phyloP scores from a whole-genome alignment of 805 yeast species.

The Cyberlindnera mrakii region DNA sequence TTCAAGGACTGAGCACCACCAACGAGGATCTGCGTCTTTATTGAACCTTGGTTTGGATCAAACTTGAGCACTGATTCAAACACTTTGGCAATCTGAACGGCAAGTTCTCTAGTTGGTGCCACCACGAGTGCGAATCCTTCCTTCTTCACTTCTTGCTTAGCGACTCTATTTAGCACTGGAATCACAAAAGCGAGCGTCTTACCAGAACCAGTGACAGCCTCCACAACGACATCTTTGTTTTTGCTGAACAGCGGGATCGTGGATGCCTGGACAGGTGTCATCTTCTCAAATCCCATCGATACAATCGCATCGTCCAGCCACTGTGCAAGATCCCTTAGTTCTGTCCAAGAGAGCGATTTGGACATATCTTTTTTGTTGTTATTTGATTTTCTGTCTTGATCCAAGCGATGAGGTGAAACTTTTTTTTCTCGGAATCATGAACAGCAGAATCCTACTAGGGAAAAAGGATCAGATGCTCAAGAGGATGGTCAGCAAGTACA shows the following conservation, averaged over 20 bases:
- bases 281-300: slow-evolving; percentile 67
- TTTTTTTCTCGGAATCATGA: not conserved
- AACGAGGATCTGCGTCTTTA: slow-evolving; percentile 56
- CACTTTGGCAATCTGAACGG: slow-evolving; percentile 67
- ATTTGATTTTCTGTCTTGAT: not conserved
- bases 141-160: slow-evolving; percentile 29
- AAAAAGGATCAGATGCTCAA: not conserved
- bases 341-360: slow-evolving; percentile 57
- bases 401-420: slow-evolving; percentile 5
- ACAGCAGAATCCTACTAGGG: not conserved
- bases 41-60: slow-evolving; percentile 41
- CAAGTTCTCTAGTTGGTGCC: slow-evolving; percentile 62
- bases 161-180: slow-evolving; percentile 70
- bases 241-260: slow-evolving; percentile 78
- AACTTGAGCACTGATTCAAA: slow-evolving; percentile 51
- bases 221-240: slow-evolving; percentile 93
- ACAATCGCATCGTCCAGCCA: slow-evolving; percentile 67
- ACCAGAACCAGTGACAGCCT: slow-evolving; percentile 98
- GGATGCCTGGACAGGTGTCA: slow-evolving; percentile 98
- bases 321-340: slow-evolving; percentile 49
- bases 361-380: slow-evolving; percentile 9
- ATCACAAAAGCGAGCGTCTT: slow-evolving; percentile 87
- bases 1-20: slow-evolving; percentile 59
- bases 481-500: slow-evolving; percentile 30
- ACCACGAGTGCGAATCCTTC: slow-evolving; percentile 67